A percentile compares a stretch with the other conserved stretches of the same genome.
phyloP scores from a whole-genome alignment of 106 monocot species.

The Gastrodia elata region DNA sequence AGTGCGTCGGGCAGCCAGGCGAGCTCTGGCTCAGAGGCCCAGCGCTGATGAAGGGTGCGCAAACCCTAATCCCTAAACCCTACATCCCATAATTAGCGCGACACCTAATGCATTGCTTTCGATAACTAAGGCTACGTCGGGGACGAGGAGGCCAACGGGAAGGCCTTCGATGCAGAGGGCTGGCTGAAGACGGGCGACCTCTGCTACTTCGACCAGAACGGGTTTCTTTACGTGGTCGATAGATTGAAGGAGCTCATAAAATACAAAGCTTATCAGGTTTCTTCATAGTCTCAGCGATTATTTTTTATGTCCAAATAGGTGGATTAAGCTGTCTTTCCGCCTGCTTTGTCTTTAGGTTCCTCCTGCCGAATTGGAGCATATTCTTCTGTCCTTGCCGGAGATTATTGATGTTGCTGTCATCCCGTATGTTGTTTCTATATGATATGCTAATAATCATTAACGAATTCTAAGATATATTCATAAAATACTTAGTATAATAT shows the following conservation, averaged over 20 bases:
- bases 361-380: constrained; percentile 48
- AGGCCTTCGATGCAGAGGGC: constrained; percentile 28
- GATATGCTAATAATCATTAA: neutral
- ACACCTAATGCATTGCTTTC: no score
- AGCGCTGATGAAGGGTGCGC: constrained; percentile 46
- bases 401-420: constrained; percentile 56
- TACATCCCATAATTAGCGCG: no score
- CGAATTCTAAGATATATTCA: neutral
- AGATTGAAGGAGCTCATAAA: constrained; percentile 57
- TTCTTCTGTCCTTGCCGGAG: constrained; percentile 34
- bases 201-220: constrained; percentile 41
- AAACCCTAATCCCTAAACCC: neutral
- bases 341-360: no score
- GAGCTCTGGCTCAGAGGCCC: constrained; percentile 66
- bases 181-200: constrained; percentile 74
- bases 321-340: no score
- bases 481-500: neutral
- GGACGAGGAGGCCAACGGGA: constrained; percentile 34
- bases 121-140: constrained; percentile 45
- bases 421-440: constrained; percentile 31
- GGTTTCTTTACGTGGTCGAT: constrained; percentile 39
- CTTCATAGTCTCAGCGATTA: neutral
- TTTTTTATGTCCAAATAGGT: no score
- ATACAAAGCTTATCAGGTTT: constrained; percentile 49
- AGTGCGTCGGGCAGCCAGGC: constrained; percentile 38